Evolutionary conservation across 441 rosid genomes (phyloP).

Genomic region (Gossypium gossypioides): DNA sequence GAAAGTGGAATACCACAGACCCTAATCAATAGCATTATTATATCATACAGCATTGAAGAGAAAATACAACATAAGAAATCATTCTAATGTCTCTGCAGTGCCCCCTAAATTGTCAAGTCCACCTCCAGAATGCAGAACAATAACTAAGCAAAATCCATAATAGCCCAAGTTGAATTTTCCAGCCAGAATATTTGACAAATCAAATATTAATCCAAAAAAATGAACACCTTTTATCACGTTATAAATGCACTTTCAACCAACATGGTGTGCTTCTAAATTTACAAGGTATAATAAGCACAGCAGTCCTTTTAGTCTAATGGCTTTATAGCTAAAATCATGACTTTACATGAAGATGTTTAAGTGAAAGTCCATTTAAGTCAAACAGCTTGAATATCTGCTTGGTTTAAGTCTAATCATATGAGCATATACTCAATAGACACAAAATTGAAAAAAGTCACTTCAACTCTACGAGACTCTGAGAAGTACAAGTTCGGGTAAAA

Average conservation of each 20-base stretch:
- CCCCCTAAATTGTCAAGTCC: not conserved
- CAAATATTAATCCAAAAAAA: not conserved
- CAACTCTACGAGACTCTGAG: not conserved
- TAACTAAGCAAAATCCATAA: not conserved
- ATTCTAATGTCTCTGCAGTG: not conserved
- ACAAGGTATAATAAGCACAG: not conserved
- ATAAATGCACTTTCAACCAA: not conserved
- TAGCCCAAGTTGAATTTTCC: not conserved
- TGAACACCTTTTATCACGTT: not conserved
- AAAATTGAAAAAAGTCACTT: not conserved
- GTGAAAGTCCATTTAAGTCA: no score
- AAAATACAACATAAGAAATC: not conserved
- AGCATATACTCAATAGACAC: not conserved
- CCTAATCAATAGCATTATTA: not conserved
- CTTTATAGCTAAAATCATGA: not conserved
- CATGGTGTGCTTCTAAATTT: conserved; percentile 3
- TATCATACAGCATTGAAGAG: not conserved
- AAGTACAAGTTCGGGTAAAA: not conserved
- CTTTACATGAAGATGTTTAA: not conserved
- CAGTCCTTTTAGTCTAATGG: not conserved
- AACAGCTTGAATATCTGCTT: not conserved
- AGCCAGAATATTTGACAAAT: not conserved
- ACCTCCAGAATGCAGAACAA: not conserved
- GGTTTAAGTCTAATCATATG: not conserved
- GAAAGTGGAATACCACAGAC: not conserved